phyloP scores from a whole-genome alignment of 2,329 filamentous ascomycete genomes.

The Zymoseptoria ardabiliae region DNA sequence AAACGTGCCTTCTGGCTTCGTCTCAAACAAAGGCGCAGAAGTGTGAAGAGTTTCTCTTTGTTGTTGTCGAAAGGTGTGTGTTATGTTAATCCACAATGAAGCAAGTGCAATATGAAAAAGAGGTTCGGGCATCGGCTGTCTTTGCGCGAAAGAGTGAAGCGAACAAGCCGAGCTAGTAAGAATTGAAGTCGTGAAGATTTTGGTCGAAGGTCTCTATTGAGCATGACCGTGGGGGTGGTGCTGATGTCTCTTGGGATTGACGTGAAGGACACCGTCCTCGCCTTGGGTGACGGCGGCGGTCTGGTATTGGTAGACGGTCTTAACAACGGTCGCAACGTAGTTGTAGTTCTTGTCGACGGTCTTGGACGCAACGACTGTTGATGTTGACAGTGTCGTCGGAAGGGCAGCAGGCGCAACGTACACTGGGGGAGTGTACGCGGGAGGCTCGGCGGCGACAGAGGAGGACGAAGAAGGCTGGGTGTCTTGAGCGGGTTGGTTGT shows the following conservation, averaged over 20 bases:
- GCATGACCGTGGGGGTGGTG: constrained; percentile 23
- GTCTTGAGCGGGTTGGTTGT: not conserved
- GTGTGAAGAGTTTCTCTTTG: not conserved
- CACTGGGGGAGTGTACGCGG: constrained; percentile 7
- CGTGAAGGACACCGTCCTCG: constrained; percentile 16
- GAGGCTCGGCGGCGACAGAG: constrained; percentile 6
- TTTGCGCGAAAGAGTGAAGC: not conserved
- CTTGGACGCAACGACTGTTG: constrained; percentile 1
- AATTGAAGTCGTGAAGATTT: constrained; percentile 1
- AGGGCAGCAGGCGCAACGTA: constrained; percentile 3
- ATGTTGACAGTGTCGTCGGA: not conserved
- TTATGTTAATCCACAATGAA: not conserved
- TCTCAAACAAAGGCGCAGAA: not conserved
- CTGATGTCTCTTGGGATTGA: constrained; percentile 20
- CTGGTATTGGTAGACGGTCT: constrained; percentile 8
- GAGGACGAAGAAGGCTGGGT: too few species aligned
- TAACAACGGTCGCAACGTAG: constrained; percentile 16
- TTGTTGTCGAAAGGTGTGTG: not conserved
- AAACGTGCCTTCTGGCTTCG: not conserved
- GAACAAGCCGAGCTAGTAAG: not conserved
- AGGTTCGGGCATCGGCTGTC: not conserved
- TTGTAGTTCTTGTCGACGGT: constrained; percentile 18
- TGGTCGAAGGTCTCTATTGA: constrained; percentile 3
- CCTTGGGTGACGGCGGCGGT: constrained; percentile 22
- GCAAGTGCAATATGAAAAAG: not conserved